Evolutionary conservation across 139 green algal species (phyloP).

Genomic region (Penium margaritaceum): DNA sequence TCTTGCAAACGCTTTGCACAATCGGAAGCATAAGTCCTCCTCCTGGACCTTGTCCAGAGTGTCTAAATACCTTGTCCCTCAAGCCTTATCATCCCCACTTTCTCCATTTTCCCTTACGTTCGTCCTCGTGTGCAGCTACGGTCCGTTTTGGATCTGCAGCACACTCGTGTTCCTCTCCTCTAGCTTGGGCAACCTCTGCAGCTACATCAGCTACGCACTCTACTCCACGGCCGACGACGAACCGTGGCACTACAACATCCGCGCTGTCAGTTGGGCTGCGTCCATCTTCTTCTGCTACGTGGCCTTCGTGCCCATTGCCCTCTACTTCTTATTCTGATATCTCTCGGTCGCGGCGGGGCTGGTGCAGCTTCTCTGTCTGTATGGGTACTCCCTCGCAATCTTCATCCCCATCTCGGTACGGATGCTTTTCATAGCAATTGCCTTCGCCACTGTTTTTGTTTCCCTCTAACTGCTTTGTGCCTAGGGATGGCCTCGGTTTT

Average conservation of each 20-base stretch:
- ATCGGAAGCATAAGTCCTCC: too few species aligned
- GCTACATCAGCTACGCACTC: conserved; percentile 39
- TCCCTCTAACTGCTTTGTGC: background rate
- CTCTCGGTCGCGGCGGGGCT: conserved; percentile 22
- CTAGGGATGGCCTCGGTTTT: too few species aligned
- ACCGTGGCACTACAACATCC: conserved; percentile 50
- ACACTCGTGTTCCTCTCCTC: conserved; percentile 52
- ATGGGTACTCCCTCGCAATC: conserved; percentile 51
- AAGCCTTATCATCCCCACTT: too few species aligned
- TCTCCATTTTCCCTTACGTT: background rate
- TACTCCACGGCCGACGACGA: background rate
- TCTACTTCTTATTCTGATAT: conserved; percentile 47
- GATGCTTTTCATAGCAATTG: too few species aligned
- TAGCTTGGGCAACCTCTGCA: conserved; percentile 39
- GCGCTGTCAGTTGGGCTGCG: conserved; percentile 34
- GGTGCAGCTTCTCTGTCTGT: conserved; percentile 45
- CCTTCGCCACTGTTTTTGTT: too few species aligned
- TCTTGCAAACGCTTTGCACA: too few species aligned
- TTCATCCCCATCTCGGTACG: conserved; percentile 49
- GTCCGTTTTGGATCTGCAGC: conserved; percentile 55
- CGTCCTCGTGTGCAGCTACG: conserved; percentile 42
- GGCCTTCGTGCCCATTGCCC: conserved; percentile 36
- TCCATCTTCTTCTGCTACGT: conserved; percentile 54
- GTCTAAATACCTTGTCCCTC: too few species aligned
- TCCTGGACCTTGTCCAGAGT: too few species aligned